Percentiles rank a stretch among this genome's conserved stretches.
phyloP scores from a whole-genome alignment of 108 stramenopile genomes.

The Aurantiochytrium sp. region DNA sequence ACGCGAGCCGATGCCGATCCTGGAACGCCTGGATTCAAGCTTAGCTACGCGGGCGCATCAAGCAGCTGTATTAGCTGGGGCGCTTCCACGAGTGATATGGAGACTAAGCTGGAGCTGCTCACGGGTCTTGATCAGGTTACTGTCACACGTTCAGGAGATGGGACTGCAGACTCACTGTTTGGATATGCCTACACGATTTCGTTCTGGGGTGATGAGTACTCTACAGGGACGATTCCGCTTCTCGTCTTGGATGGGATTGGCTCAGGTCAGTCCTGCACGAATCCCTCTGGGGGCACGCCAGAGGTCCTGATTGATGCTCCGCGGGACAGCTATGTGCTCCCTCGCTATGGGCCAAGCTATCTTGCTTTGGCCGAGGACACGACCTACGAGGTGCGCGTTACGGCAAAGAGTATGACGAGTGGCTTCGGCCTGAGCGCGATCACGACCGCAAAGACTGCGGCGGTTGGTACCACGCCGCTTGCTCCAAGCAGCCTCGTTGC shows the following conservation, averaged over 20 bases:
- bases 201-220: slow-evolving; percentile 30
- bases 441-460: not conserved
- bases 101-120: slow-evolving; percentile 20
- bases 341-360: not conserved
- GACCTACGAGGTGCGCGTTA: slow-evolving; percentile 20
- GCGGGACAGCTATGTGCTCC: slow-evolving; percentile 10
- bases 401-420: not conserved
- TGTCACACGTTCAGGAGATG: slow-evolving; percentile 34
- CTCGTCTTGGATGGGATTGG: not conserved
- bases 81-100: not conserved
- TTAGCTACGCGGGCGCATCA: not conserved
- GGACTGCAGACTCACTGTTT: slow-evolving; percentile 1
- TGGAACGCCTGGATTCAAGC: not conserved
- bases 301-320: slow-evolving; percentile 18
- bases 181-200: slow-evolving; percentile 38
- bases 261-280: not conserved
- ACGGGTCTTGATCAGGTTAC: slow-evolving; percentile 22
- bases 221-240: not conserved
- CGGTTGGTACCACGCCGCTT: slow-evolving; percentile 30
- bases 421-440: slow-evolving; percentile 6
- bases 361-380: slow-evolving; percentile 15
- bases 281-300: not conserved
- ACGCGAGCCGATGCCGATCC: slow-evolving; percentile 19
- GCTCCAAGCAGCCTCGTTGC: slow-evolving; percentile 42
- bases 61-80: slow-evolving; percentile 14